Base-by-base conservation (phyloP, 768 basidiomycete species). In the Scleroderma bovista region DNA sequence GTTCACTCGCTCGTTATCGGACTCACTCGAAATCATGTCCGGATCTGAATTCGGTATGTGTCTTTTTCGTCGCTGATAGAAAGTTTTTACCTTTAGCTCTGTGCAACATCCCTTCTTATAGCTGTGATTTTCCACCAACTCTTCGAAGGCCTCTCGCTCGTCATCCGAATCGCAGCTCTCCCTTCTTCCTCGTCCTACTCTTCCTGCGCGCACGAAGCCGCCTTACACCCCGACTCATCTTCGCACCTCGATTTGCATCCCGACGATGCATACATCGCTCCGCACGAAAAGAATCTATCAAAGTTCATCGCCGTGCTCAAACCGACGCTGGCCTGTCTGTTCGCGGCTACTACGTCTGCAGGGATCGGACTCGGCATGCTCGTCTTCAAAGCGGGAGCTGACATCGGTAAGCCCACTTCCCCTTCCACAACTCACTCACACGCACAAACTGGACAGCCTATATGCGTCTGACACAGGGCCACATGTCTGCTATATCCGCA, bases 81-180 rank as follows among this genome's bases (percentile, higher is more conserved):
- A n/a, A n/a, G n/a, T 10, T 46, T 34, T 13, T 23, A 20, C 2
- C 47, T 10, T n/a, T n/a, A n/a, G 9, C 29, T 41, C 52, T 1
- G 46, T 47, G 20, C 31, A 88, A 87, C 84, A 2, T 83, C 86
- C 1, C 75, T 91, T 2, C 76, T 85, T 13, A 78, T 83, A 3
- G 88, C 88, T 1, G 80, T 91, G 29, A 70, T 80, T 22, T 91
- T 91, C 64, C 90, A 92, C 60, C 89, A 92, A 58, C 71, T 90
- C 11, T 92, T 91, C 56, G 89, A 91, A 59, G 88, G 88, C 0
- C 74, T 92, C 10, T 89, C 88, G 1, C 75, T 92, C 23, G 89
- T 88, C 2, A 86, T 91, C 46, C 78, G 89, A 15, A 87, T 88
- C 60, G 80, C 88, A 1, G 73, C 78, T 2, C 72, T 91, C 13